phyloP scores from a whole-genome alignment of 441 rosid species.

The Manihot esculenta region DNA sequence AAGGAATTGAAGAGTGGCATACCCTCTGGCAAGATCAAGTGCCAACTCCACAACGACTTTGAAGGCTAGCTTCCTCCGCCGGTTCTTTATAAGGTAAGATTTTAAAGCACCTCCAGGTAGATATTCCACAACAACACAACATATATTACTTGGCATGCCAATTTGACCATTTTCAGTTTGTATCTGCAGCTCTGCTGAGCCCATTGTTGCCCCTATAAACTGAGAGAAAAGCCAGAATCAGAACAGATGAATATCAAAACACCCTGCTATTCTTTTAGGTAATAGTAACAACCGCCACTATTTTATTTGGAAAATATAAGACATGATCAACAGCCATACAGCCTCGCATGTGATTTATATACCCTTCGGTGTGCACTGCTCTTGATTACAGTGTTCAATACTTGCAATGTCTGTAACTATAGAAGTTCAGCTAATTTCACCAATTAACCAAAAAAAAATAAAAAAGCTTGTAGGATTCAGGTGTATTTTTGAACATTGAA shows the following conservation, averaged over 20 bases:
- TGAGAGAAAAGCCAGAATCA: slow-evolving; percentile 34
- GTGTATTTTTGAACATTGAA: neutral
- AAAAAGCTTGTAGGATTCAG: too few species aligned
- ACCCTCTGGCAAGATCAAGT: slow-evolving; percentile 98
- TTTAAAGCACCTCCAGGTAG: slow-evolving; percentile 90
- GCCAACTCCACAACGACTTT: slow-evolving; percentile 90
- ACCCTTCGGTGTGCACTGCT: neutral
- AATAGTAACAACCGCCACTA: neutral
- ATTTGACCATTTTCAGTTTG: slow-evolving; percentile 78
- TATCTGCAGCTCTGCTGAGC: slow-evolving; percentile 67
- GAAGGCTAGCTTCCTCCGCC: slow-evolving; percentile 82
- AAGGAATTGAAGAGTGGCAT: slow-evolving; percentile 12
- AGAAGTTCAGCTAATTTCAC: neutral
- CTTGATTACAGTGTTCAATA: neutral
- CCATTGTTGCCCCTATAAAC: slow-evolving; percentile 97
- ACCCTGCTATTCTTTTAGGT: neutral
- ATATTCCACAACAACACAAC: slow-evolving; percentile 96
- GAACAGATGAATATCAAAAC: slow-evolving; percentile 9
- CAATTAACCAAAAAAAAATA: neutral
- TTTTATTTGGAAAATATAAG: neutral
- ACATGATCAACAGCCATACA: neutral
- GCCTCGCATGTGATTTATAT: neutral
- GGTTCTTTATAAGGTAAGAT: slow-evolving; percentile 74
- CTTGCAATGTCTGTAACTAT: neutral
- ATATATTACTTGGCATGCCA: slow-evolving; percentile 73